Evolutionary conservation across 2,329 filamentous ascomycete genomes (phyloP).

Genomic region (Achaetomium macrosporum): DNA sequence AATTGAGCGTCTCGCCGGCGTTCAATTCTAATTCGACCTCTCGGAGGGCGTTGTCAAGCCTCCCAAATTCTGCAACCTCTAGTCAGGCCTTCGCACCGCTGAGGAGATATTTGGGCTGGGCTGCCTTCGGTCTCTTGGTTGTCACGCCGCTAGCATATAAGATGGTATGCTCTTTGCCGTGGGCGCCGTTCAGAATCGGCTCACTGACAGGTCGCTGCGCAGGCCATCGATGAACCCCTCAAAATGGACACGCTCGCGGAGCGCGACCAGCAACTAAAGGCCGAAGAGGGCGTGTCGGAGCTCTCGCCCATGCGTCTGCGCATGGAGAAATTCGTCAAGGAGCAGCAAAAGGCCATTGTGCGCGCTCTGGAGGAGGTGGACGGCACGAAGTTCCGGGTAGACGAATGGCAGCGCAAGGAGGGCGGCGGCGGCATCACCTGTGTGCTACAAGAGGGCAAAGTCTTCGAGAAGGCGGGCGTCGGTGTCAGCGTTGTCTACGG

Average conservation of each 20-base stretch:
- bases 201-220: slow-evolving; percentile 14
- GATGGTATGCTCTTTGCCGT: slow-evolving; percentile 41
- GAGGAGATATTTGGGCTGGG: slow-evolving; percentile 27
- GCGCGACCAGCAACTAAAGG: slow-evolving; percentile 74
- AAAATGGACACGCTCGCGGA: slow-evolving; percentile 70
- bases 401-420: slow-evolving; percentile 81
- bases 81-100: slow-evolving; percentile 10
- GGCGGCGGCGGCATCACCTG: slow-evolving; percentile 92
- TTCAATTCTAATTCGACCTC: slow-evolving; percentile 1
- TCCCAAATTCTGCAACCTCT: slow-evolving; percentile 6
- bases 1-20: slow-evolving; percentile 13
- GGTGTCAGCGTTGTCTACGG: slow-evolving; percentile 96
- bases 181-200: not conserved
- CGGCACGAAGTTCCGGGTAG: slow-evolving; percentile 71
- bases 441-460: slow-evolving; percentile 90
- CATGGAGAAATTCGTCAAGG: slow-evolving; percentile 95
- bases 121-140: slow-evolving; percentile 43
- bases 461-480: slow-evolving; percentile 96
- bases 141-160: slow-evolving; percentile 51
- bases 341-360: slow-evolving; percentile 86
- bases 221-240: slow-evolving; percentile 39
- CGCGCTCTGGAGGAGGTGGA: slow-evolving; percentile 77
- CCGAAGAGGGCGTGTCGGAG: slow-evolving; percentile 66
- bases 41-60: slow-evolving; percentile 19
- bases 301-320: slow-evolving; percentile 92